Conservation (phyloP, 805 yeast genomes). For the Yueomyces sp. region DNA sequence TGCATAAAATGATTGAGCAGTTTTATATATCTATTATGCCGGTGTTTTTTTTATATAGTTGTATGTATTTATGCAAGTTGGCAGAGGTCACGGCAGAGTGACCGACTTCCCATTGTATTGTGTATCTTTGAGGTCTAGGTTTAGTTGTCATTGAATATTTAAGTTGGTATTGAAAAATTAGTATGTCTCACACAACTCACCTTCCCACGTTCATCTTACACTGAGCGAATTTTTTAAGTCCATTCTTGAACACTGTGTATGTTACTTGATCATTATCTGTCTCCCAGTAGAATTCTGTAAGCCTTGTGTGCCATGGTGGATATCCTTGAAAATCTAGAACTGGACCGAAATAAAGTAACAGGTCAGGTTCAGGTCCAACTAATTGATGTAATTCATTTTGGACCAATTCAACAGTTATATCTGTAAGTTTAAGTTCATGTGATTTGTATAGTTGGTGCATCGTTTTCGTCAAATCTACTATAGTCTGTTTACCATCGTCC, state of each 20-base stretch:
- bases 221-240: slow-evolving; percentile 58
- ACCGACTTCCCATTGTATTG: too few relatives aligned
- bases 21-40: too few relatives aligned
- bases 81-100: too few relatives aligned
- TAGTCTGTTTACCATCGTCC: slow-evolving; percentile 79
- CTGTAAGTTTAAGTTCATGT: slow-evolving; percentile 48
- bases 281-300: slow-evolving; percentile 85
- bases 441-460: slow-evolving; percentile 62
- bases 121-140: too few relatives aligned
- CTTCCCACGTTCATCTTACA: slow-evolving; percentile 87
- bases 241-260: slow-evolving; percentile 73
- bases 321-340: slow-evolving; percentile 78
- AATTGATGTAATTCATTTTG: slow-evolving; percentile 61
- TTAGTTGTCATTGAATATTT: too few relatives aligned
- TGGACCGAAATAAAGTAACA: slow-evolving; percentile 77
- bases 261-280: slow-evolving; percentile 70
- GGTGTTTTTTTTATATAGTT: too few relatives aligned
- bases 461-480: slow-evolving; percentile 77
- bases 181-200: slow-evolving; percentile 15
- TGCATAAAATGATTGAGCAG: too few relatives aligned
- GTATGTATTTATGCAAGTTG: too few relatives aligned
- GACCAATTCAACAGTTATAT: slow-evolving; percentile 61
- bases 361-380: slow-evolving; percentile 85
- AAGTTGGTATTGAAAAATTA: too few relatives aligned
- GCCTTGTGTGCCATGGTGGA: slow-evolving; percentile 95